Base-by-base conservation (phyloP, 1,139 yeast genomes). In the Blastobotrys aristatus region DNA sequence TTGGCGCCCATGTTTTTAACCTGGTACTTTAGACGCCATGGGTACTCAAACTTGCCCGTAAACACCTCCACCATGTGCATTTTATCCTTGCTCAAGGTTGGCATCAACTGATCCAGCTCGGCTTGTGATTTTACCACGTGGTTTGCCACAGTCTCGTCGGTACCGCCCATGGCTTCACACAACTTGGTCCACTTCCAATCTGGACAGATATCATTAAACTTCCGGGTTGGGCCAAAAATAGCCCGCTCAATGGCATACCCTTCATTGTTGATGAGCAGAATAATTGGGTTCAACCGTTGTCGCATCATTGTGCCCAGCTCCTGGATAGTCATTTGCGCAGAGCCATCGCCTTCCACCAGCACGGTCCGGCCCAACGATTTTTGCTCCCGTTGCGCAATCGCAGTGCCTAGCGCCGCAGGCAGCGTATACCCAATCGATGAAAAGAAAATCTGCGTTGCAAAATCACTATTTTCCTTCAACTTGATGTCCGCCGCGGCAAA, bases 241-340 rank as follows among this genome's bases (percentile, higher is more conserved):
- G 83, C 77, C 58, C 96, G 78, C 68, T 89, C 96, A 48, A 88
- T 86, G 1, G 95, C 82, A 67, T 88, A 89, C 0, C 96, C 97
- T 49, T 77, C 77, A 65, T 89, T 89, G 68, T 88, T 89, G 66
- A 87, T 70, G 49, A 88, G 64, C 55, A 86, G 72, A 26, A 89
- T 73, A 40, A 82, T 76, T 20, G 90, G 84, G 16, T 76, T 75
- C 31, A 82, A 70, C 24, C 74, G 71, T 55, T 76, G 72, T 49
- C 89, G 75, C 43, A 84, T 66, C 62, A 76, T 81, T 22, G 87
- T 79, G 1, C 92, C 79, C 43, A 87, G 67, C 63, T 88, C 96
- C 57, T 68, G 72, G 41, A 83, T 74, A 1, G 96, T 86, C 95
- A 88, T 84, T 67, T 86, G 95, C 1, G 96, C 88, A 7, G 94